Evolutionary conservation across 352 stramenopile species (phyloP), one percentile per base, ranked within the genome.

Genomic region (Pythium biforme): DNA sequence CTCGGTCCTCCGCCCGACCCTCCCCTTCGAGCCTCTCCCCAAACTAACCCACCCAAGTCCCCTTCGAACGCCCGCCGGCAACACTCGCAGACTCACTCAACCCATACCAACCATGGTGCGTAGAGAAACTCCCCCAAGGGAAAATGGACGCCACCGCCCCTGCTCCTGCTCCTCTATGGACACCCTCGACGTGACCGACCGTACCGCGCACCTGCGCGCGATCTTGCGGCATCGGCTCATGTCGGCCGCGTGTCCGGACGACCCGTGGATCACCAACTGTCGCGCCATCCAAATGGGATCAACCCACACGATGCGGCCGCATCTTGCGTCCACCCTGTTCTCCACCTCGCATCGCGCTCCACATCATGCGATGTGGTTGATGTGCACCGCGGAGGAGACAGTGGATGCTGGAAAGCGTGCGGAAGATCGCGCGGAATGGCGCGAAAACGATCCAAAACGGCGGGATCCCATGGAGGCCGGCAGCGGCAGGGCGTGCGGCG

Each of bases 41-140:
- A 45, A 68, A 56, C 52, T 46, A 64, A 66, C 56, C 57, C 50
- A 58, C 52, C 51, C 37, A 52, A 55, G 43, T 33, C 33, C 40
- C 29, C 23, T 22, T 23, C 49, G n/a, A n/a, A 37, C 31, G 31
- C 53, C 50, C 59, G 48, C 17, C 53, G 45, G 37, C 61, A 60
- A 64, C 62, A 69, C 62, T 69, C 47, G 62, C 55, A 69, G 62
- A 69, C 62, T 69, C 61, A 69, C 55, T 62, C 55, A 62, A 69
- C 62, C 62, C 54, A 69, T 69, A 69, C 54, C 40, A 57, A 66
- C 53, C 48, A 72, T 72, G 66, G 64, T 70, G 58, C 50, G 64
- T 70, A 37, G 48, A 41, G 7, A 25, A 43, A 49, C 31, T 12
- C 26, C 27, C 27, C 19, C n/a, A 12, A 8, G 14, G 41, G 25